Evolutionary conservation across 2,329 filamentous ascomycete species (phyloP).

Genomic region (Epichloe gansuensis): DNA sequence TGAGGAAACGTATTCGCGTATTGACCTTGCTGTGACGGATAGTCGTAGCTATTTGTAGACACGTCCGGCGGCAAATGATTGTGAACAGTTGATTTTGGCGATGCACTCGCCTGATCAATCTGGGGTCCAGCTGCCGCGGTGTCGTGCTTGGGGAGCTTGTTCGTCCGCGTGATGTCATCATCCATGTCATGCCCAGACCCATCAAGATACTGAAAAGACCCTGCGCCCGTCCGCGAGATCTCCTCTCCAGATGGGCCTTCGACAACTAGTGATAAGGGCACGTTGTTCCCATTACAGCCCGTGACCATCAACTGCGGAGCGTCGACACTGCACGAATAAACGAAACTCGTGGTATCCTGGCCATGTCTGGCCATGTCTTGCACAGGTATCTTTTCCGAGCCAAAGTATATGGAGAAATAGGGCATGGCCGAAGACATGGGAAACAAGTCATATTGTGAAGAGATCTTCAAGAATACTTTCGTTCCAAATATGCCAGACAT

Average conservation of each 20-base stretch:
- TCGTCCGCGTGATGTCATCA: slow-evolving; percentile 28
- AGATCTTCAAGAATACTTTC: slow-evolving; percentile 61
- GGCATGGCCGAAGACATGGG: slow-evolving; percentile 41
- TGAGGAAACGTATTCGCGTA: slow-evolving; percentile 28
- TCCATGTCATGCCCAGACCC: slow-evolving; percentile 23
- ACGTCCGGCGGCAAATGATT: slow-evolving; percentile 24
- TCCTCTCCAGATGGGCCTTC: slow-evolving; percentile 41
- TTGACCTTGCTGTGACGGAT: slow-evolving; percentile 30
- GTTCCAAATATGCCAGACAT: slow-evolving; percentile 55
- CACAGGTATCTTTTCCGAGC: slow-evolving; percentile 53
- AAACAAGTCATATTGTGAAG: slow-evolving; percentile 60
- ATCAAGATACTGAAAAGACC: slow-evolving; percentile 38
- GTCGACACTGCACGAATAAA: slow-evolving; percentile 61
- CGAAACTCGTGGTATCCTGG: slow-evolving; percentile 47
- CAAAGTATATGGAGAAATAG: slow-evolving; percentile 60
- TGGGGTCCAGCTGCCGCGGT: slow-evolving; percentile 23
- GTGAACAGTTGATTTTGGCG: slow-evolving; percentile 29
- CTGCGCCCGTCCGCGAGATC: slow-evolving; percentile 36
- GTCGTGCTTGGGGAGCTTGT: slow-evolving; percentile 25
- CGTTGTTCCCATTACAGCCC: slow-evolving; percentile 34
- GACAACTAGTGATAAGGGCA: slow-evolving; percentile 42
- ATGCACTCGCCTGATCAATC: slow-evolving; percentile 27
- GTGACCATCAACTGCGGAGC: slow-evolving; percentile 51
- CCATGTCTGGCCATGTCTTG: slow-evolving; percentile 49
- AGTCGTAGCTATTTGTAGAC: slow-evolving; percentile 33